These are phyloP conservation scores for Ustilago cynodontis DNA, from an alignment of 1,284 basidiomycete genomes.

Conservation along the genomic window DNA sequence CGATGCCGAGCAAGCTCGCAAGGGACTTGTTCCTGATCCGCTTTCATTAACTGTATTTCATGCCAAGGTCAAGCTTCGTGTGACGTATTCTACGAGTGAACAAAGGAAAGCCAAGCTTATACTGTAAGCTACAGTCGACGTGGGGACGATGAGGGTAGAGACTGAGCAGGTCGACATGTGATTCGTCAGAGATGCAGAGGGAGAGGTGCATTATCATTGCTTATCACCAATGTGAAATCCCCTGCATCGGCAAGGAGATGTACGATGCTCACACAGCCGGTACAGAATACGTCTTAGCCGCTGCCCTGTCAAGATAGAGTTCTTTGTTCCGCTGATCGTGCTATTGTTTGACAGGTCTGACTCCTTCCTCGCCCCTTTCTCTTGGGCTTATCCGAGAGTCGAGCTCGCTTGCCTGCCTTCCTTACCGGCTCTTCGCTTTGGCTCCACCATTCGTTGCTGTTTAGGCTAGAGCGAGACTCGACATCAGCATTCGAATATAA, in stretches of 20 bases:
- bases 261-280: background rate
- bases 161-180: conserved; percentile 6
- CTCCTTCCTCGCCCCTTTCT: background rate
- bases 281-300: background rate
- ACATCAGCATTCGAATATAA: background rate
- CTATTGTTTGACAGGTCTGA: conserved; percentile 10
- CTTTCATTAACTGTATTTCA: background rate
- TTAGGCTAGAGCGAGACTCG: background rate
- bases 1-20: background rate
- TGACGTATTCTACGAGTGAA: too few relatives aligned
- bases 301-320: background rate
- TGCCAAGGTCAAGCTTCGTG: too few relatives aligned
- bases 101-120: too few relatives aligned
- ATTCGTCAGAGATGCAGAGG: background rate
- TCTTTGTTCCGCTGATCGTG: background rate
- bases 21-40: background rate
- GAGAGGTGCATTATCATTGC: background rate
- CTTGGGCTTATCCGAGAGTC: background rate
- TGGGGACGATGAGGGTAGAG: too few relatives aligned
- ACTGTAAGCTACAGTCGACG: too few relatives aligned
- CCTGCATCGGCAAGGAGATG: background rate
- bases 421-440: background rate
- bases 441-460: too few relatives aligned
- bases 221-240: background rate
- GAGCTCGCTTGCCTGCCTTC: background rate